Evolutionary conservation across 2,329 filamentous ascomycete genomes (phyloP).

Genomic region (Coniochaeta hoffmannii): DNA sequence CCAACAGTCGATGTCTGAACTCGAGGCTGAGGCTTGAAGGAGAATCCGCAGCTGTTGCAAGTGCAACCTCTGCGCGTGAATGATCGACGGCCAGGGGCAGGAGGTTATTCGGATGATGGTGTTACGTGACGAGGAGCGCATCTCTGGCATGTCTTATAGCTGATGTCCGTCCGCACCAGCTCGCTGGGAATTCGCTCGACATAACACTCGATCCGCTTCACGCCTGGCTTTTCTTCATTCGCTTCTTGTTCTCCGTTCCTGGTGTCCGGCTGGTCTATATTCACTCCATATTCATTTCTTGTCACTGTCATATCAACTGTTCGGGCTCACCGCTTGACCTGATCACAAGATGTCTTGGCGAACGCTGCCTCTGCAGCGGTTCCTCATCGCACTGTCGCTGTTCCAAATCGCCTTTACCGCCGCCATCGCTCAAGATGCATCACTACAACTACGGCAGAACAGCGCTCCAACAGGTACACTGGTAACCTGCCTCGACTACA

Average conservation of each 20-base stretch:
- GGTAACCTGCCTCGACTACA: constrained; percentile 31
- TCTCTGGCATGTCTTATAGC: background rate
- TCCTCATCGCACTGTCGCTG: background rate
- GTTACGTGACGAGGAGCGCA: too few species aligned
- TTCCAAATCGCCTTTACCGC: background rate
- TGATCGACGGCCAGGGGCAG: background rate
- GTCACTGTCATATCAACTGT: background rate
- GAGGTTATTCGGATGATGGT: background rate
- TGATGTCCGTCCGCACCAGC: background rate
- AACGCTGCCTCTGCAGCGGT: background rate
- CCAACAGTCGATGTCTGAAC: background rate
- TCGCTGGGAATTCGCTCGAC: background rate
- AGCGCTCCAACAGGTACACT: background rate
- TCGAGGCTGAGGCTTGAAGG: background rate
- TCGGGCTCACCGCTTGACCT: background rate
- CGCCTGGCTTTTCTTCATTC: background rate
- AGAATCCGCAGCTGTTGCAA: background rate
- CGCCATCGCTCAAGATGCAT: background rate
- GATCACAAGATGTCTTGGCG: background rate
- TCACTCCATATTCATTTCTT: background rate
- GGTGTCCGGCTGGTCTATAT: background rate
- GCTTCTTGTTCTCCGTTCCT: background rate
- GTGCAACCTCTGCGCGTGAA: background rate
- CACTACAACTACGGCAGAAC: background rate
- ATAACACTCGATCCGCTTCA: background rate